Evolutionary conservation across 768 basidiomycete species (phyloP).

Genomic region (Crassisporium funariophilum): DNA sequence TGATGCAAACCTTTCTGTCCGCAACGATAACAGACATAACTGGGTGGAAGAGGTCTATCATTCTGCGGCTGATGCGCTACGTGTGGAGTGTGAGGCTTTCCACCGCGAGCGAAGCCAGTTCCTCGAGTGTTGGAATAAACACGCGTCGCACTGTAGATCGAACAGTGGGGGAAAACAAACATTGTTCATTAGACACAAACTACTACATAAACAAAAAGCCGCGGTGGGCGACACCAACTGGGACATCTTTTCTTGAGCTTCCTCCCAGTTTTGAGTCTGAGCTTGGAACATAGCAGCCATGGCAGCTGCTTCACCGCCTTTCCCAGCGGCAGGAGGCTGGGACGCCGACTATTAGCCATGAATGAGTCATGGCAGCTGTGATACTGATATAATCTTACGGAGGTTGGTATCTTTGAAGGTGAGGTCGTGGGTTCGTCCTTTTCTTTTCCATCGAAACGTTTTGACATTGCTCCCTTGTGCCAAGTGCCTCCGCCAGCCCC

Average conservation of each 20-base stretch:
- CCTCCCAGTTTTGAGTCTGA: slow-evolving; percentile 94
- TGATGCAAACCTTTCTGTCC: slow-evolving; percentile 88
- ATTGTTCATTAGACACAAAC: slow-evolving; percentile 71
- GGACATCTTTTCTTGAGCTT: slow-evolving; percentile 99
- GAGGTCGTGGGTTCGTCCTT: slow-evolving; percentile 38
- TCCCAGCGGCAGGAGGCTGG: slow-evolving; percentile 9
- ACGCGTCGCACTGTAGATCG: slow-evolving; percentile 60
- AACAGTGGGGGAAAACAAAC: slow-evolving; percentile 39
- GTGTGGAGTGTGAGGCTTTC: slow-evolving; percentile 48
- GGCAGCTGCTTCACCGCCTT: slow-evolving; percentile 88
- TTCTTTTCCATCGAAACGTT: slow-evolving; percentile 87
- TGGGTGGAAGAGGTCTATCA: slow-evolving; percentile 84
- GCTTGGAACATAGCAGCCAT: slow-evolving; percentile 99
- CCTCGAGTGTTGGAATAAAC: slow-evolving; percentile 70
- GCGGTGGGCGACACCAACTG: slow-evolving; percentile 81
- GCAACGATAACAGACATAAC: slow-evolving; percentile 98
- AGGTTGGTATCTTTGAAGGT: slow-evolving; percentile 33
- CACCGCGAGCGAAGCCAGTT: slow-evolving; percentile 60
- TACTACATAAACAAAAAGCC: slow-evolving; percentile 69
- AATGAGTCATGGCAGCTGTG: slow-evolving; percentile 1
- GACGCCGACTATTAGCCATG: neutral
- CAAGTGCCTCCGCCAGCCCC: slow-evolving; percentile 45
- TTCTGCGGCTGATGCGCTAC: slow-evolving; percentile 52
- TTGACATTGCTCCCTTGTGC: slow-evolving; percentile 81
- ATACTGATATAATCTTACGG: slow-evolving; percentile 22